Conservation (phyloP, 441 rosid genomes). For the Populus hybrid region DNA sequence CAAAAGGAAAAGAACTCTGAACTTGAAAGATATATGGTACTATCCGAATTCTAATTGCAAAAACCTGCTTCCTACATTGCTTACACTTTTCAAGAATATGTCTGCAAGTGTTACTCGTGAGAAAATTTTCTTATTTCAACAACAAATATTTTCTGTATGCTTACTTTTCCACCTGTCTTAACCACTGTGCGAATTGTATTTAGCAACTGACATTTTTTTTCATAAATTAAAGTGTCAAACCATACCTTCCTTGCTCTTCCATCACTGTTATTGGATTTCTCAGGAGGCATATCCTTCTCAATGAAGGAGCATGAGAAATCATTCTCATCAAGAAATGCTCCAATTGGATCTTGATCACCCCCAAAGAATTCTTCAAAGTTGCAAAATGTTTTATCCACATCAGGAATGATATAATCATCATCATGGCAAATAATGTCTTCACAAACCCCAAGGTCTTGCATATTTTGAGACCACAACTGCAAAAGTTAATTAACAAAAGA, state of each 20-base stretch:
- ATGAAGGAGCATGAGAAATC: constrained; percentile 29
- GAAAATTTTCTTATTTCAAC: not conserved
- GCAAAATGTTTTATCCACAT: constrained; percentile 67
- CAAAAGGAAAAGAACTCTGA: not conserved
- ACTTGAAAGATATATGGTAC: not conserved
- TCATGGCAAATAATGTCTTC: constrained; percentile 44
- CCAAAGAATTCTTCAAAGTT: constrained; percentile 81
- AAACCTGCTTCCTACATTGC: not conserved
- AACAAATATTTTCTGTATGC: not conserved
- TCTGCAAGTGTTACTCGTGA: not conserved
- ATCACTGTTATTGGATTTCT: constrained; percentile 28
- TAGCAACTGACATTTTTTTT: not conserved
- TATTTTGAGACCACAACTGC: not conserved
- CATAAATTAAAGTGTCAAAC: not conserved
- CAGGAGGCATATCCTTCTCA: constrained; percentile 34
- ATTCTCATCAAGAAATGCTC: constrained; percentile 29
- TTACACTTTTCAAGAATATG: not conserved
- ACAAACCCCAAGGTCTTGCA: constrained; percentile 26
- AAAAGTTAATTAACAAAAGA: not conserved
- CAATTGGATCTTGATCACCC: constrained; percentile 44
- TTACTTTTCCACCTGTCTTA: not conserved
- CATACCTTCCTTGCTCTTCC: constrained; percentile 34
- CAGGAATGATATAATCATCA: constrained; percentile 69
- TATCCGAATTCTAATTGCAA: not conserved
- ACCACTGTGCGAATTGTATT: not conserved